phyloP scores from a whole-genome alignment of 2,329 filamentous ascomycete species.

The Claviceps paspali region DNA sequence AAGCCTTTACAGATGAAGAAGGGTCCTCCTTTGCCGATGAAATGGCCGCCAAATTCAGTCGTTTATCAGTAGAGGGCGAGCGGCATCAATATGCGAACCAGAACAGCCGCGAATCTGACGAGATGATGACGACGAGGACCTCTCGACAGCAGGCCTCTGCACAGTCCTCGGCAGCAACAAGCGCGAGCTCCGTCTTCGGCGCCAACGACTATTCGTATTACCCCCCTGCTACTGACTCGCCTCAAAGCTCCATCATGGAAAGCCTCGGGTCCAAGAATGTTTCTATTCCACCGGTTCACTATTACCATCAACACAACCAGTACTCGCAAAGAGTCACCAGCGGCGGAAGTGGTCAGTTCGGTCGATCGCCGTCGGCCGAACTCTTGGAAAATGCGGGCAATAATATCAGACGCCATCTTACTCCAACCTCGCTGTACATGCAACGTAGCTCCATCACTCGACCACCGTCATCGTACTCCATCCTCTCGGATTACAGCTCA shows the following conservation, averaged over 20 bases:
- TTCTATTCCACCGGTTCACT: slow-evolving; percentile 43
- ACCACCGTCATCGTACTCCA: slow-evolving; percentile 63
- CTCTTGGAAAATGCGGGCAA: slow-evolving; percentile 32
- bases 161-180: slow-evolving; percentile 39
- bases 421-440: slow-evolving; percentile 38
- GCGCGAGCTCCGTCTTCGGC: slow-evolving; percentile 39
- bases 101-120: slow-evolving; percentile 38
- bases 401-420: slow-evolving; percentile 45
- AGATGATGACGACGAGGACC: slow-evolving; percentile 32
- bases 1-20: too few relatives aligned
- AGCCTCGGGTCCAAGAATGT: slow-evolving; percentile 25
- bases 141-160: slow-evolving; percentile 32
- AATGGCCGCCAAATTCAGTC: slow-evolving; percentile 7
- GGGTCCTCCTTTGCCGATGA: too few relatives aligned
- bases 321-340: slow-evolving; percentile 27
- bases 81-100: slow-evolving; percentile 24
- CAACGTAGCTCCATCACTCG: slow-evolving; percentile 46
- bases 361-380: slow-evolving; percentile 34
- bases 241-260: slow-evolving; percentile 35
- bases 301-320: slow-evolving; percentile 40
- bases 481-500: slow-evolving; percentile 50
- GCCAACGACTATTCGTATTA: slow-evolving; percentile 31
- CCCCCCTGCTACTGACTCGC: slow-evolving; percentile 28
- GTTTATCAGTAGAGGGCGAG: slow-evolving; percentile 10
- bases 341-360: slow-evolving; percentile 17